Evolutionary conservation across 495 filamentous ascomycete species (phyloP).

Genomic region (Penicillium salamii): DNA sequence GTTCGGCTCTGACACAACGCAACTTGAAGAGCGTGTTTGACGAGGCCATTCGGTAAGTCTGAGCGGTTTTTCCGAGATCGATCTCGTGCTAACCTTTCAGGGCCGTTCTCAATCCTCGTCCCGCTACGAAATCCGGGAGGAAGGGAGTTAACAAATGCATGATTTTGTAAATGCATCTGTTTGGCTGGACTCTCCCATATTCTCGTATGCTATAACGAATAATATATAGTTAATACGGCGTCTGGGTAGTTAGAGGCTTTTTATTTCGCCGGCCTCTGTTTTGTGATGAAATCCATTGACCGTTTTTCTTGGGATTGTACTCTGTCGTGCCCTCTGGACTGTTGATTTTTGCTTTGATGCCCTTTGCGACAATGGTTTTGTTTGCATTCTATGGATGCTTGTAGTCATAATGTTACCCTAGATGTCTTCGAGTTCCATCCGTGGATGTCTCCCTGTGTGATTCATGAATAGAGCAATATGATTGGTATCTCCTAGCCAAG

Average conservation of each 20-base stretch:
- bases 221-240: slow-evolving; percentile 50
- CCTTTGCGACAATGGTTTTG: not conserved
- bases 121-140: slow-evolving; percentile 59
- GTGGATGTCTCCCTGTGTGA: too few species aligned
- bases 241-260: slow-evolving; percentile 33
- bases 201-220: slow-evolving; percentile 37
- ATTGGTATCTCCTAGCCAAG: slow-evolving; percentile 15
- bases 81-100: slow-evolving; percentile 37
- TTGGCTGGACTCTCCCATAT: slow-evolving; percentile 15
- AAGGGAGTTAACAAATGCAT: slow-evolving; percentile 59
- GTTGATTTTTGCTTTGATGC: not conserved
- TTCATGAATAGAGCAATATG: not conserved
- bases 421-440: too few species aligned
- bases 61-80: not conserved
- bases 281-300: slow-evolving; percentile 31
- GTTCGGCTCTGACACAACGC: slow-evolving; percentile 94
- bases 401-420: too few species aligned
- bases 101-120: slow-evolving; percentile 78
- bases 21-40: slow-evolving; percentile 98
- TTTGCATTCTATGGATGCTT: not conserved
- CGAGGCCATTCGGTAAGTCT: slow-evolving; percentile 82
- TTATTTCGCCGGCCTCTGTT: slow-evolving; percentile 17
- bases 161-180: slow-evolving; percentile 58
- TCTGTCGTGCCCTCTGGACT: not conserved
- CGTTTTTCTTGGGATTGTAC: slow-evolving; percentile 11